A percentile compares a stretch with the other conserved stretches of the same genome.
Evolutionary conservation across 768 basidiomycete species (phyloP).

Genomic region (Boletales sp.): DNA sequence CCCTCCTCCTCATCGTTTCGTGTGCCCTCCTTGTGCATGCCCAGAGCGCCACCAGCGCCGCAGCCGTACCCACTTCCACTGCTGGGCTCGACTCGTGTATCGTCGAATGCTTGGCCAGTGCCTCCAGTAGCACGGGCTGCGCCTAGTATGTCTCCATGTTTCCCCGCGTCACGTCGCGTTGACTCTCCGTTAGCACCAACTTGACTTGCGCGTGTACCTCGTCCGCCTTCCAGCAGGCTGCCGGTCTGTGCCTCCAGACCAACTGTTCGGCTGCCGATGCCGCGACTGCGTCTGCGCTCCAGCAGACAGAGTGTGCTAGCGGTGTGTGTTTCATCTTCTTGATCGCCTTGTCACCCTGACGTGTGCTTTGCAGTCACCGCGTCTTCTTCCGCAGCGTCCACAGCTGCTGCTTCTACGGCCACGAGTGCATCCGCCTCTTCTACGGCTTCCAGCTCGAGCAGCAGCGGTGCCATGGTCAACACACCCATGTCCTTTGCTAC

Average conservation of each 20-base stretch:
- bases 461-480: constrained; percentile 15
- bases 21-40: constrained; percentile 20
- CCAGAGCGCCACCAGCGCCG: constrained; percentile 7
- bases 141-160: constrained; percentile 9
- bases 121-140: constrained; percentile 1
- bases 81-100: constrained; percentile 14
- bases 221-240: constrained; percentile 33
- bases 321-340: constrained; percentile 6
- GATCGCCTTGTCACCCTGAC: not conserved
- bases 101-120: not conserved
- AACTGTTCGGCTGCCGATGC: constrained; percentile 34
- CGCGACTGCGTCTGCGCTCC: constrained; percentile 28
- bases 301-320: constrained; percentile 31
- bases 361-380: not conserved
- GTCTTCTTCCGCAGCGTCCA: not conserved
- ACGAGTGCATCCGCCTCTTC: too few species aligned
- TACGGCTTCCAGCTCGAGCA: not conserved
- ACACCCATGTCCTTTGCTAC: constrained; percentile 16
- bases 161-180: not conserved
- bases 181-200: constrained; percentile 31
- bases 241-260: constrained; percentile 29
- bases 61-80: not conserved
- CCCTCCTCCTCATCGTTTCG: constrained; percentile 11
- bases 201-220: constrained; percentile 39
- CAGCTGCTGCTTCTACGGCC: not conserved